A percentile compares a stretch with the other conserved stretches of the same genome.
These are phyloP conservation scores for Waltergamsia citrina DNA, from an alignment of 2,329 filamentous ascomycete species.

Conservation along the genomic window DNA sequence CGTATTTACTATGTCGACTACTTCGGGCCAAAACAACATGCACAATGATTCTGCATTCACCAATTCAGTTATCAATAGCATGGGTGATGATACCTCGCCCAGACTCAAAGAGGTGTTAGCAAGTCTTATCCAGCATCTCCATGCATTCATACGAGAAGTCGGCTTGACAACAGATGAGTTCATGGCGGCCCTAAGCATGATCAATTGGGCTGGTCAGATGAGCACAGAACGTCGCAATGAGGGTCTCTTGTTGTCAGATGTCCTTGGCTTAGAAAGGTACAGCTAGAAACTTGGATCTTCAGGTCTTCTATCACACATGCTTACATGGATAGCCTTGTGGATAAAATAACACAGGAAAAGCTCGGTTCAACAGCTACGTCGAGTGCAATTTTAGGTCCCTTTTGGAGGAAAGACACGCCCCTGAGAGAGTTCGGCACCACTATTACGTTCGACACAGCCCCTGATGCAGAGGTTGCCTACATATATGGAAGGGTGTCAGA, in stretches of 20 bases:
- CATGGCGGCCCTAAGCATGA: slow-evolving; percentile 51
- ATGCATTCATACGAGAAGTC: slow-evolving; percentile 66
- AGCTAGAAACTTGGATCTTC: background rate
- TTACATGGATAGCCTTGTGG: slow-evolving; percentile 34
- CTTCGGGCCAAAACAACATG: too few species aligned
- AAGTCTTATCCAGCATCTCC: slow-evolving; percentile 57
- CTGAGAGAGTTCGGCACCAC: slow-evolving; percentile 57
- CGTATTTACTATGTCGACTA: too few species aligned
- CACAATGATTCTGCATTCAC: too few species aligned
- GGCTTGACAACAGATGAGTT: slow-evolving; percentile 65
- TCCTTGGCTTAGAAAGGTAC: slow-evolving; percentile 57
- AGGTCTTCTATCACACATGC: background rate
- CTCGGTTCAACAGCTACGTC: slow-evolving; percentile 41
- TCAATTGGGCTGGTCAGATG: slow-evolving; percentile 49
- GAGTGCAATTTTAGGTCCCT: slow-evolving; percentile 67
- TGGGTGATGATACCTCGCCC: slow-evolving; percentile 55
- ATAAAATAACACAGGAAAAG: slow-evolving; percentile 61
- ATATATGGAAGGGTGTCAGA: slow-evolving; percentile 47
- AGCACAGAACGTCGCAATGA: slow-evolving; percentile 56
- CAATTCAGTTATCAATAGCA: slow-evolving; percentile 55
- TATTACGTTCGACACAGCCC: slow-evolving; percentile 46
- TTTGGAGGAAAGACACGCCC: slow-evolving; percentile 64
- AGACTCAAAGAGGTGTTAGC: slow-evolving; percentile 54
- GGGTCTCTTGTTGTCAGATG: slow-evolving; percentile 55
- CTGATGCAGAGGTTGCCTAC: slow-evolving; percentile 36